Evolutionary conservation across 257 asterid genomes (phyloP), one percentile per base, ranked within the genome.

Genomic region (Primulina tabacum): DNA sequence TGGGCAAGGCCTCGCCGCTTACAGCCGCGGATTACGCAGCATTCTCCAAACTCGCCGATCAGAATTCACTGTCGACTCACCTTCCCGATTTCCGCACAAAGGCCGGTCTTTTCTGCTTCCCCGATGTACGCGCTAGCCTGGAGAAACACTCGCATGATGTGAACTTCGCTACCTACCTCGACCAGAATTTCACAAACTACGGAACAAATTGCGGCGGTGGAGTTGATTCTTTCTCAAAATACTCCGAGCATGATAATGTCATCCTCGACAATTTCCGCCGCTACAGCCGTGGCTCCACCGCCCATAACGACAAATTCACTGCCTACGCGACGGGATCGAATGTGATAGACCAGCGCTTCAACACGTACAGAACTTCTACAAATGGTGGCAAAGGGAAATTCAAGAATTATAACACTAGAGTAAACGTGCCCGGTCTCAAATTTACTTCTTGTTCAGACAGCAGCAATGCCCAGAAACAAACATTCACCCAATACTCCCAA

Each of bases 261-360:
- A 65, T 81, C 8, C 35, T 73, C 61, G 82, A 87, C 70, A 37
- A 83, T 4, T 90, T 92, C 87, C 89, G 92, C 34, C 84, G 93
- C 24, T 90, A 90, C 72, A 90, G 98, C 83, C 94, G 95, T 29
- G 86, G 73, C 67, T 81, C 97, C n/a, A 61, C 72, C 43, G 86
- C 80, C 35, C 92, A 82, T 74, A 67, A 33, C 30, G 96, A 92
- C 33, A 43, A 57, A 40, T 92, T 92, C 78, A 20, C 69, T 62
- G 60, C 29, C 67, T 92, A 92, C 80, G 91, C 82, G 29, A 76
- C 83, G 26, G 81, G 77, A 2, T 53, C 76, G 0, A 88, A 84
- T 52, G 88, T 84, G 28, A 79, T 60, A 28, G 95, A 90, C 79
- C 87, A 90, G 78, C 73, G 83, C 70, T 92, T 92, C 86, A 85